Conservation (phyloP, 106 monocot species). For the Dioscorea alata region DNA sequence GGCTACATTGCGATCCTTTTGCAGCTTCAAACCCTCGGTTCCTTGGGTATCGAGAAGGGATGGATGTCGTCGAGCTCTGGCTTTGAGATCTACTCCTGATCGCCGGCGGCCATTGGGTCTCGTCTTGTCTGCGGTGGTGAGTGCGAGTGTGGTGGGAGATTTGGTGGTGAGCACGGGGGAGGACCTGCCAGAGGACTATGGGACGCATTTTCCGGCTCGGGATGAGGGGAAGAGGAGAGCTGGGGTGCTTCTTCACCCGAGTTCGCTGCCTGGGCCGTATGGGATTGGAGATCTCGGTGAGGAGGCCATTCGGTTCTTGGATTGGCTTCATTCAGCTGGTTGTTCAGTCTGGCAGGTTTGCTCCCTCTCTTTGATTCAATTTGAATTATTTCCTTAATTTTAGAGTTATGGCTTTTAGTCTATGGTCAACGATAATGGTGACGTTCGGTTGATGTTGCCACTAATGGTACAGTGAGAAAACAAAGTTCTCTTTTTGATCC, state of each 20-base stretch:
- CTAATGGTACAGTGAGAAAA: no score
- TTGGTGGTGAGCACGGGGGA: slow-evolving; percentile 31
- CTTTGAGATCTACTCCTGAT: not conserved
- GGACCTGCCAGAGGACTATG: slow-evolving; percentile 75
- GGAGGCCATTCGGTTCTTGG: slow-evolving; percentile 65
- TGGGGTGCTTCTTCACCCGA: slow-evolving; percentile 86
- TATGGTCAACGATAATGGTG: no score
- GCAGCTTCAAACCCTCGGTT: no score
- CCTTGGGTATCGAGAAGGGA: not conserved
- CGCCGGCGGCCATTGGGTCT: not conserved
- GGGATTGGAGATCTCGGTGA: slow-evolving; percentile 93
- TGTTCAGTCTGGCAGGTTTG: slow-evolving; percentile 86
- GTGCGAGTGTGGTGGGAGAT: not conserved
- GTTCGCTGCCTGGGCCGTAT: slow-evolving; percentile 61
- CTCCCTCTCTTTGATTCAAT: not conserved
- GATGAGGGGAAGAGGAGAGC: slow-evolving; percentile 57
- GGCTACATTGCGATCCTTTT: no score
- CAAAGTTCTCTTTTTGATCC: no score
- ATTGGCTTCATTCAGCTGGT: slow-evolving; percentile 83
- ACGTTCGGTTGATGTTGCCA: no score
- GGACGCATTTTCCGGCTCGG: slow-evolving; percentile 31
- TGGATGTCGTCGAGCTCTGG: no score
- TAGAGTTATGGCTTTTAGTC: no score
- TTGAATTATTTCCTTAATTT: not conserved
- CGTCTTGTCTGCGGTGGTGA: not conserved